Evolutionary conservation across 2,329 filamentous ascomycete species (phyloP).

Genomic region (Phaeosphaeria sp.): DNA sequence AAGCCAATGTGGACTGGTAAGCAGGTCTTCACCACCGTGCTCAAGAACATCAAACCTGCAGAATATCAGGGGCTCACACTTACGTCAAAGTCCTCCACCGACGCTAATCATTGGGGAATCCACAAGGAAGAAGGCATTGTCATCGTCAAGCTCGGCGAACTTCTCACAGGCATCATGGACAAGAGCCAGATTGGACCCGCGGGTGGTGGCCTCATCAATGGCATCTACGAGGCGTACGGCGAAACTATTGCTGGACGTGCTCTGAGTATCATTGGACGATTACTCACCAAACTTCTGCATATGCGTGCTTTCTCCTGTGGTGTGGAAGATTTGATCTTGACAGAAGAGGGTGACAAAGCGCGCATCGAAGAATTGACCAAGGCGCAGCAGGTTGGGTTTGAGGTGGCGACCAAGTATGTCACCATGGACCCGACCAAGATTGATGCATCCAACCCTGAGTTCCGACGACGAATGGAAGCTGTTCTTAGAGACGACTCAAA

Average conservation of each 20-base stretch:
- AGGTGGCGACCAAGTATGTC: slow-evolving; percentile 87
- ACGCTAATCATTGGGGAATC: slow-evolving; percentile 77
- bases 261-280: slow-evolving; percentile 85
- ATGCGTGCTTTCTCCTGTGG: slow-evolving; percentile 97
- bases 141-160: slow-evolving; percentile 83
- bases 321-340: slow-evolving; percentile 93
- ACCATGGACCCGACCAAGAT: slow-evolving; percentile 73
- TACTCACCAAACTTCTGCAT: slow-evolving; percentile 87
- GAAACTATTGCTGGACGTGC: slow-evolving; percentile 85
- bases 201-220: slow-evolving; percentile 86
- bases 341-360: slow-evolving; percentile 74
- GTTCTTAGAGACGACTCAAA: slow-evolving; percentile 91
- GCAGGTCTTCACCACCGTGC: slow-evolving; percentile 88
- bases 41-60: slow-evolving; percentile 87
- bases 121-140: slow-evolving; percentile 81
- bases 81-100: slow-evolving; percentile 78
- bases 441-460: slow-evolving; percentile 70
- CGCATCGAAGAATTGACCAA: slow-evolving; percentile 73
- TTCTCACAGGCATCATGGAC: slow-evolving; percentile 90
- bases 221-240: slow-evolving; percentile 92
- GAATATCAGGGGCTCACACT: slow-evolving; percentile 80
- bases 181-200: slow-evolving; percentile 93
- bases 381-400: slow-evolving; percentile 73
- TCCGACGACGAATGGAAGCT: slow-evolving; percentile 82
- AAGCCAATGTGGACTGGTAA: slow-evolving; percentile 90